Conservation (phyloP, 139 green algal genomes). For the Pseudopediastrum boryanum region DNA sequence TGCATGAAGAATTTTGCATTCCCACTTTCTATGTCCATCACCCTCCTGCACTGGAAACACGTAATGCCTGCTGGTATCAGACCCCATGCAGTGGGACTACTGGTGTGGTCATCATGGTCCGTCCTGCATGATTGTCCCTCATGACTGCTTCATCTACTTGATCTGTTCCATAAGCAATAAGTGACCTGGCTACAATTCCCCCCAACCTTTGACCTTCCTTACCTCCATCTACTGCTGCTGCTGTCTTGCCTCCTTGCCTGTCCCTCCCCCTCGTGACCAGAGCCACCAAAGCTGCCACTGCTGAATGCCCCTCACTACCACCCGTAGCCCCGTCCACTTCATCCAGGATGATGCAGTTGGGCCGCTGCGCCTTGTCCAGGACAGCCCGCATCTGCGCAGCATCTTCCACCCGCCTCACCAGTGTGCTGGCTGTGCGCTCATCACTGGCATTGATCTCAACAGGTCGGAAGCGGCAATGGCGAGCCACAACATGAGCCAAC, state of each 20-base stretch:
- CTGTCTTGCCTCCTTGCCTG: constrained; percentile 15
- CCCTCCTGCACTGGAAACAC: too few species aligned
- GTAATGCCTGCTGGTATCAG: too few species aligned
- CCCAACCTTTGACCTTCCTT: not conserved
- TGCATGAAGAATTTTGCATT: too few species aligned
- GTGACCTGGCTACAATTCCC: not conserved
- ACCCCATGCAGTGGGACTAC: not conserved
- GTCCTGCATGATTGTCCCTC: not conserved
- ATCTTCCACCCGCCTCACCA: constrained; percentile 76
- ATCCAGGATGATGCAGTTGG: constrained; percentile 95
- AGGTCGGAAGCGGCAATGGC: constrained; percentile 93
- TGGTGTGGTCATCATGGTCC: not conserved
- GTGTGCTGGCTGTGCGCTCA: constrained; percentile 74
- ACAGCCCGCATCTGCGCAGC: constrained; percentile 75
- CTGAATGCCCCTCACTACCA: constrained; percentile 76
- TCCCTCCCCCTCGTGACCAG: constrained; percentile 60
- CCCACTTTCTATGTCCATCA: too few species aligned
- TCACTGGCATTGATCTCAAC: constrained; percentile 97
- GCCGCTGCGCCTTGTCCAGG: constrained; percentile 51
- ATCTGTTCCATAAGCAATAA: not conserved
- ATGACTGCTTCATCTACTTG: not conserved
- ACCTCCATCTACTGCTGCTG: not conserved
- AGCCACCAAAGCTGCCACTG: constrained; percentile 82
- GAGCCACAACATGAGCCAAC: constrained; percentile 90
- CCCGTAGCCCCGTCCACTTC: constrained; percentile 93